Percentiles rank a stretch among this genome's conserved stretches.
These are phyloP conservation scores for Pachyrhizus erosus DNA, from an alignment of 306 rosid genomes.

Conservation along the genomic window DNA sequence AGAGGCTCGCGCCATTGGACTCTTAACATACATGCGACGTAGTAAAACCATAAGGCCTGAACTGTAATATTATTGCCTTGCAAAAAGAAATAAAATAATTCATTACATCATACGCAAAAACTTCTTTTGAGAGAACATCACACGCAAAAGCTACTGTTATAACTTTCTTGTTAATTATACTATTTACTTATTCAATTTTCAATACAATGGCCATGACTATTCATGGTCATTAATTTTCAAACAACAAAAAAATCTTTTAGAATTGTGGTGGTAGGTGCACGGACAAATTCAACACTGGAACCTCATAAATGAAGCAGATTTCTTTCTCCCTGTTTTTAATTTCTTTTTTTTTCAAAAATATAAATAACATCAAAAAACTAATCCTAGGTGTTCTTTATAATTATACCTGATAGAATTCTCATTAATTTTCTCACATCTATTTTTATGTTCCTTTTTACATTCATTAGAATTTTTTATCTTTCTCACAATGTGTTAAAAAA, in stretches of 20 bases:
- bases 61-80: background rate
- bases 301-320: background rate
- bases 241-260: background rate
- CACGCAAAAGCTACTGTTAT: background rate
- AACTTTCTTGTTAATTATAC: background rate
- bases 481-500: background rate
- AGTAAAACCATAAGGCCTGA: constrained; percentile 22
- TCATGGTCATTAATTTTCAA: background rate
- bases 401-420: background rate
- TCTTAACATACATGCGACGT: constrained; percentile 27
- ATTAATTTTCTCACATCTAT: background rate
- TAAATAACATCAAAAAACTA: background rate
- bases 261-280: background rate
- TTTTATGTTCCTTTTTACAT: background rate
- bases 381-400: background rate
- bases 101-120: background rate
- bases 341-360: background rate
- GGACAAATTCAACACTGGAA: background rate
- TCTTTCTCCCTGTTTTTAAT: background rate
- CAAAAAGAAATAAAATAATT: background rate
- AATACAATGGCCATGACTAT: background rate
- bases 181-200: constrained; percentile 35
- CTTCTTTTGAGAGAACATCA: background rate
- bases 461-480: background rate
- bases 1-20: background rate